Base-by-base conservation (phyloP, 2,329 filamentous ascomycete genomes). In the Aureobasidium sp. region DNA sequence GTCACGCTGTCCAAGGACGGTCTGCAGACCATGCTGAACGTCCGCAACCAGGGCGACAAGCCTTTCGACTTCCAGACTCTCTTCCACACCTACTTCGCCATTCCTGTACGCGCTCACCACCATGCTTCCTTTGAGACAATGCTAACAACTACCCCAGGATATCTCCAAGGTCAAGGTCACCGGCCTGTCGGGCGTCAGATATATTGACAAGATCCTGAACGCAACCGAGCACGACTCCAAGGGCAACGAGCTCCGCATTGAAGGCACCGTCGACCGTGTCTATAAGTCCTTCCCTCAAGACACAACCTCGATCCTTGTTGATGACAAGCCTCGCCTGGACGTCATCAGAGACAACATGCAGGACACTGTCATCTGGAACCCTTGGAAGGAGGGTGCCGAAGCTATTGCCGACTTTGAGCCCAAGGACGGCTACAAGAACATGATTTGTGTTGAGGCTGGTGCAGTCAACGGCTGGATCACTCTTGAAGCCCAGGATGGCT, bases 321-420 rank as follows among this genome's bases (percentile, higher is more conserved):
- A 76, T 55, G 87, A 84, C 64, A 82, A 82, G 70, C 80, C 86
- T 15, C 78, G 82, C 56, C 91, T 89, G 78, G 85, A 86, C 64
- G 81, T 97, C 61, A 84, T 88, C 44, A 85, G 94, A 65, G 91
- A 97, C 75, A 92, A 91, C 67, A 82, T 99, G 67, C 83, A 84
- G 65, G 90, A 97, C 68, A 87, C 94, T 17, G 93, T 97, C 1
- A 89, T 97, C 34, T 99, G 94, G 94, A 99, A 99, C 76, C 94
- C 94, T 1, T 97, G 93, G 91, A 81, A 82, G 44, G 90, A 92
- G 66, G 96, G 95, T 79, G 86, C 90, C 1, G 84, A 86, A 68
- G 82, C 82, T 5, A 96, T 96, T 78, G 86, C 80, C 58, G 94
- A 99, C 75, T 97, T 97, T 73, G 84, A 83, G 63, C 94, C 94